Conservation (phyloP, 1,139 yeast species). For the Kluyveromyces sp. region DNA sequence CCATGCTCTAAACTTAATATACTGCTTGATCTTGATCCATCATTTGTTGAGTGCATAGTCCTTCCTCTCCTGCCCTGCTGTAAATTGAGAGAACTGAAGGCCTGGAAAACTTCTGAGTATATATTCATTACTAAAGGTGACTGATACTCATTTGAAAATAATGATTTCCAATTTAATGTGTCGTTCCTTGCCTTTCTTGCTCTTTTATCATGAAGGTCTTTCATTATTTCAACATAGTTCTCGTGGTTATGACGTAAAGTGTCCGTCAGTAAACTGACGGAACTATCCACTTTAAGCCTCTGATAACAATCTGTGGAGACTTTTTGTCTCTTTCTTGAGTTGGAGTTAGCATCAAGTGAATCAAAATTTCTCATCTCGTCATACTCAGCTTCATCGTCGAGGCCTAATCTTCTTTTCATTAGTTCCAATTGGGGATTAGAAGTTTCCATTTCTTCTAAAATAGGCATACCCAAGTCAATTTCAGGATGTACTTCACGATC, state of each 20-base stretch:
- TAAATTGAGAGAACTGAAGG: conserved; percentile 4
- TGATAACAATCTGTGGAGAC: neutral
- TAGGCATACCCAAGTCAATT: conserved; percentile 1
- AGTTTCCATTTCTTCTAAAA: neutral
- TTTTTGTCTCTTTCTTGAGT: neutral
- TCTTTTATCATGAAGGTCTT: conserved; percentile 3
- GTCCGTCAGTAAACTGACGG: conserved; percentile 23
- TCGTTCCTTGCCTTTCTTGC: neutral
- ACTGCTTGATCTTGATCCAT: conserved; percentile 20
- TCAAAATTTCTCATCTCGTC: conserved; percentile 2
- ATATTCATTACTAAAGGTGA: conserved; percentile 8
- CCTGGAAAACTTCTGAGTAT: conserved; percentile 1
- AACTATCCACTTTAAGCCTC: conserved; percentile 16
- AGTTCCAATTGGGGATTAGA: neutral
- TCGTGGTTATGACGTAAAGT: conserved; percentile 18
- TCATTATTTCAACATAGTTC: conserved; percentile 19
- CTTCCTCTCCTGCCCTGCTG: conserved; percentile 13
- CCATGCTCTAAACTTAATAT: conserved; percentile 24
- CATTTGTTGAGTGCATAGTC: conserved; percentile 11
- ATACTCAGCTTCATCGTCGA: neutral
- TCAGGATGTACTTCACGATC: neutral
- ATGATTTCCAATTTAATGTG: conserved; percentile 7
- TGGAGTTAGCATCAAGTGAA: conserved; percentile 4
- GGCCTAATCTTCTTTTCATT: neutral
- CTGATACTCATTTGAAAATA: conserved; percentile 7